Conservation (phyloP, 2,329 filamentous ascomycete species). For the Paecilomyces dactylethromorphus region DNA sequence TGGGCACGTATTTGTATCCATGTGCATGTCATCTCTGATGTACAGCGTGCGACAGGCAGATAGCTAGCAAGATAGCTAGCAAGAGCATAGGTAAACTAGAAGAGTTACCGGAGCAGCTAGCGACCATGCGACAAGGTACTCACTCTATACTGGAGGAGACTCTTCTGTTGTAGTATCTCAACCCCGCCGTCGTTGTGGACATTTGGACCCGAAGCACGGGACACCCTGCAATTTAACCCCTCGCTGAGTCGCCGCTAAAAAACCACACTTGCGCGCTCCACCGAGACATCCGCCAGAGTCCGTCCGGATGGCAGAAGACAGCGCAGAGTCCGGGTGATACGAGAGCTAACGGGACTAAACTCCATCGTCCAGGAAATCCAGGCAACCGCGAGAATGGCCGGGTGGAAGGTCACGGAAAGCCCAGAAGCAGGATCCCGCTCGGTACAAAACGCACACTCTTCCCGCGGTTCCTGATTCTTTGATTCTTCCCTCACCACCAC, state of each 20-base stretch:
- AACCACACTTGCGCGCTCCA: background rate
- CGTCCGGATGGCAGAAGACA: background rate
- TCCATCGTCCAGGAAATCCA: background rate
- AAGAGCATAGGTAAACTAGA: too few relatives aligned
- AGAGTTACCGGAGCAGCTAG: too few relatives aligned
- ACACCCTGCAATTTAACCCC: background rate
- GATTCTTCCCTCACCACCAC: slow-evolving; percentile 2
- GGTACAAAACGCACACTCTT: background rate
- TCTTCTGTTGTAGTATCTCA: too few relatives aligned
- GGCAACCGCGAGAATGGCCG: background rate
- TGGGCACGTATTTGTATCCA: too few relatives aligned
- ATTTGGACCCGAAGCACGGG: background rate
- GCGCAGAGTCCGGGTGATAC: background rate
- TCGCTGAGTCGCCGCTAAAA: background rate
- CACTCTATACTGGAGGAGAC: too few relatives aligned
- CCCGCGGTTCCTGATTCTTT: slow-evolving; percentile 3
- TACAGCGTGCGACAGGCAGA: too few relatives aligned
- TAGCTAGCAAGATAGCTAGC: too few relatives aligned
- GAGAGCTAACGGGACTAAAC: background rate
- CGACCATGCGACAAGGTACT: too few relatives aligned
- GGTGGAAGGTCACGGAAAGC: background rate
- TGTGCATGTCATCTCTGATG: too few relatives aligned
- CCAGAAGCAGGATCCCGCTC: background rate
- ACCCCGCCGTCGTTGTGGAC: background rate
- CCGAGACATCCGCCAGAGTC: background rate